phyloP scores from a whole-genome alignment of 2,329 filamentous ascomycete species.

The Xylaria sp. region DNA sequence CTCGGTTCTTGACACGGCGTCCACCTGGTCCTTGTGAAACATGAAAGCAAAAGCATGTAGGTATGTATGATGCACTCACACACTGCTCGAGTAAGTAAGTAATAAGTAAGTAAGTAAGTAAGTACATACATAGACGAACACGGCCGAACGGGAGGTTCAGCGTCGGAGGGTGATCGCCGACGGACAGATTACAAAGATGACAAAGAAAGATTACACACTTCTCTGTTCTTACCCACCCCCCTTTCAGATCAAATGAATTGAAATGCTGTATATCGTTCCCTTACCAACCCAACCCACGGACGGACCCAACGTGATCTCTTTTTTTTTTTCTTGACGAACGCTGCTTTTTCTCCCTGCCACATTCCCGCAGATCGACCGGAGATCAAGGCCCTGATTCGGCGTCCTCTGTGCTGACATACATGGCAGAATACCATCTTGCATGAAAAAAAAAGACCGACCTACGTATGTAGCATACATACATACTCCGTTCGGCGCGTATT shows the following conservation, averaged over 20 bases:
- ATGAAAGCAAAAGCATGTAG: constrained; percentile 7
- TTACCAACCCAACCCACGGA: not conserved
- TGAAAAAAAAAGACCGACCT: constrained; percentile 23
- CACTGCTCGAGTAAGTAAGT: not conserved
- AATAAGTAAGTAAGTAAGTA: not conserved
- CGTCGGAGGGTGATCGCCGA: constrained; percentile 29
- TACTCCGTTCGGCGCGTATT: constrained; percentile 15
- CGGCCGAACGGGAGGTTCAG: constrained; percentile 20
- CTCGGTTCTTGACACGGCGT: constrained; percentile 30
- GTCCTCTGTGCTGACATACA: constrained; percentile 35
- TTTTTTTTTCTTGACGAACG: constrained; percentile 8
- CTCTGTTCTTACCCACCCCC: not conserved
- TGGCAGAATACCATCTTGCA: constrained; percentile 31
- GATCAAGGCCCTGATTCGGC: constrained; percentile 29
- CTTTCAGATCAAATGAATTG: not conserved
- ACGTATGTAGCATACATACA: constrained; percentile 6
- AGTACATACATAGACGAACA: constrained; percentile 6
- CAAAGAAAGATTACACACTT: constrained; percentile 1
- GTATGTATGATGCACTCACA: not conserved
- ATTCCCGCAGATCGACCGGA: constrained; percentile 23
- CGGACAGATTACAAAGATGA: constrained; percentile 14
- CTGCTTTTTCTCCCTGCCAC: constrained; percentile 15
- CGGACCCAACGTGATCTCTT: not conserved
- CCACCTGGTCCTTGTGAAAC: constrained; percentile 22
- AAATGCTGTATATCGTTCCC: constrained; percentile 7